phyloP scores from a whole-genome alignment of 345 rosid species.

The Dovyalis caffra region DNA sequence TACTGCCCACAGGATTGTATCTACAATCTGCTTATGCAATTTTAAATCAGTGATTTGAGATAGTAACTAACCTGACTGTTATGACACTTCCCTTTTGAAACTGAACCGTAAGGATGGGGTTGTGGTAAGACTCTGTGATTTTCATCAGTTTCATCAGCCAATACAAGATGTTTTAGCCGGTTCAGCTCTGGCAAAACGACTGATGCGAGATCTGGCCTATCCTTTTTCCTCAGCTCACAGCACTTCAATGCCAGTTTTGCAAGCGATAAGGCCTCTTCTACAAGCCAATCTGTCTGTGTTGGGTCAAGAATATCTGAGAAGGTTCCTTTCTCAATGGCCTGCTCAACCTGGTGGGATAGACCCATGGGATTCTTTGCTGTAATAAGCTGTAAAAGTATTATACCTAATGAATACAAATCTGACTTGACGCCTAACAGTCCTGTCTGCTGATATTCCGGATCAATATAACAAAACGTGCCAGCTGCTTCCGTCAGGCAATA shows the following conservation, averaged over 20 bases:
- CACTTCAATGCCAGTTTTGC: slow-evolving; percentile 71
- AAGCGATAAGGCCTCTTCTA: slow-evolving; percentile 50
- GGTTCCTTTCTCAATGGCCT: slow-evolving; percentile 53
- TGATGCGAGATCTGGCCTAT: slow-evolving; percentile 70
- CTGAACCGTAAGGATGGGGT: background rate
- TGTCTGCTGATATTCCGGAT: slow-evolving; percentile 84
- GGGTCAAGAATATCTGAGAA: slow-evolving; percentile 62
- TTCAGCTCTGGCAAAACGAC: slow-evolving; percentile 62
- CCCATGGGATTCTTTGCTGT: slow-evolving; percentile 78
- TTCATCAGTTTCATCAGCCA: slow-evolving; percentile 19
- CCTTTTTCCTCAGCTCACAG: slow-evolving; percentile 75
- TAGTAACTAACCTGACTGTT: slow-evolving; percentile 32
- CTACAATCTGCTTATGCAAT: too few relatives aligned
- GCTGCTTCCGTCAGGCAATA: slow-evolving; percentile 74
- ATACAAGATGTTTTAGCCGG: slow-evolving; percentile 46
- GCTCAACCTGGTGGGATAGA: slow-evolving; percentile 50
- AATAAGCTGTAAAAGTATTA: slow-evolving; percentile 70
- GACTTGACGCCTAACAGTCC: slow-evolving; percentile 88
- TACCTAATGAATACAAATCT: slow-evolving; percentile 75
- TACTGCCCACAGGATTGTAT: too few relatives aligned
- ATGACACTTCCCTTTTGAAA: background rate
- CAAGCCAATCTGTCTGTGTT: slow-evolving; percentile 70
- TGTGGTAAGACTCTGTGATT: background rate
- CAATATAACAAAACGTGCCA: slow-evolving; percentile 86
- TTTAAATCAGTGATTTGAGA: background rate